Conservation (phyloP, 1,284 basidiomycete species). For the Cutaneotrichosporon sp. region DNA sequence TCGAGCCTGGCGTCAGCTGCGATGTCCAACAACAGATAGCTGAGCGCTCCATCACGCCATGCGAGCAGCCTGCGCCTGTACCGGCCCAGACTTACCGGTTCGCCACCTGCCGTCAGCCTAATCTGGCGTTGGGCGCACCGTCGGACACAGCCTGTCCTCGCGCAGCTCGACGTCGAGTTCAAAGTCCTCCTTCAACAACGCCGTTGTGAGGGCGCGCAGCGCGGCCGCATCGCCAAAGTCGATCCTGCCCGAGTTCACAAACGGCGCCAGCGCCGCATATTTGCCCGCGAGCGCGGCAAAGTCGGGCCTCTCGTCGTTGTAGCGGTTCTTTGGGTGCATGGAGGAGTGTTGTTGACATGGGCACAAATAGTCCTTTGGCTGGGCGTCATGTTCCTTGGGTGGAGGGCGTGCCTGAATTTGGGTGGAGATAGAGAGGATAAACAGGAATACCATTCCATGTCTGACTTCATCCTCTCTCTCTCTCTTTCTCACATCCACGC, state of each 20-base stretch:
- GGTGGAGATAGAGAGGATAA: too few species aligned
- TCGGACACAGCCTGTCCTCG: conserved; percentile 76
- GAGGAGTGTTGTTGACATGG: not conserved
- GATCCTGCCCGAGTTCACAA: conserved; percentile 61
- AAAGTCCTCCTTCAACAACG: conserved; percentile 75
- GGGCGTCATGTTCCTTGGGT: not conserved
- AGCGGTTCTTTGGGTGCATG: conserved; percentile 54
- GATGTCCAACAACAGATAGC: too few species aligned
- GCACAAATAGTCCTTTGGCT: too few species aligned
- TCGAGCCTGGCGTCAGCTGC: conserved; percentile 62
- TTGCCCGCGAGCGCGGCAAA: conserved; percentile 64
- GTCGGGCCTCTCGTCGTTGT: conserved; percentile 59
- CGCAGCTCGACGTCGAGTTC: conserved; percentile 64
- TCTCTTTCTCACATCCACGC: not conserved
- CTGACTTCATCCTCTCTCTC: not conserved
- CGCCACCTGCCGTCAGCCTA: conserved; percentile 34
- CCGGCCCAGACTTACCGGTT: conserved; percentile 37
- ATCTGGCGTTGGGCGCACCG: conserved; percentile 59
- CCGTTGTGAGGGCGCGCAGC: conserved; percentile 72
- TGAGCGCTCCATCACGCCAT: too few species aligned
- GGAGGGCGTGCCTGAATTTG: not conserved
- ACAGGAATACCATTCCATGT: not conserved
- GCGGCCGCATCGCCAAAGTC: conserved; percentile 71
- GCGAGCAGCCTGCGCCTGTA: not conserved
- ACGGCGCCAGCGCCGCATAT: conserved; percentile 63